phyloP scores from a whole-genome alignment of 2,329 filamentous ascomycete genomes.

The Talaromyces sp. region DNA sequence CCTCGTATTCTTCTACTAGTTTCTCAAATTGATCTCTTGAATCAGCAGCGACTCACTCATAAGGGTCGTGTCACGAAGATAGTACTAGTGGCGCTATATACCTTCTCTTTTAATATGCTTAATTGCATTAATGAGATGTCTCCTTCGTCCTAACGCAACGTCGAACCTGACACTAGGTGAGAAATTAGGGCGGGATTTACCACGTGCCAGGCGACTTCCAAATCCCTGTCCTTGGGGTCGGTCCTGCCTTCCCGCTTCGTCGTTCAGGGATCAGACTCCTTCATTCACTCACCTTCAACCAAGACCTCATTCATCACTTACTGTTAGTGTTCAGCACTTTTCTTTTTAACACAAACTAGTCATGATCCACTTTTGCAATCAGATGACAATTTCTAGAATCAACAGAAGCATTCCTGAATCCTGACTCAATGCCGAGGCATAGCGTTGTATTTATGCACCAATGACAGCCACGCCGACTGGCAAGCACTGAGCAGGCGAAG shows the following conservation, averaged over 20 bases:
- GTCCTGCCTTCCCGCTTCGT: background rate
- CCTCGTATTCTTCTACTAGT: background rate
- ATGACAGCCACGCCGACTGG: background rate
- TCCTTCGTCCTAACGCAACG: background rate
- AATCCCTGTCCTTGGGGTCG: background rate
- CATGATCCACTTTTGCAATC: background rate
- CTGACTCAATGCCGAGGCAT: background rate
- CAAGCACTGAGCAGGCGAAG: background rate
- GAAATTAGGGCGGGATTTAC: background rate
- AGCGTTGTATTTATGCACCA: background rate
- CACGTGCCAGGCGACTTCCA: background rate
- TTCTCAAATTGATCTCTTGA: background rate
- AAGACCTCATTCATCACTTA: background rate
- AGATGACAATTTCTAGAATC: background rate
- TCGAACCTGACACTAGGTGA: background rate
- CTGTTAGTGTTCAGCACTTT: background rate
- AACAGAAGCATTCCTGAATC: background rate
- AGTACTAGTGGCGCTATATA: background rate
- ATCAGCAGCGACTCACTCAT: background rate
- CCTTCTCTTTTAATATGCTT: background rate
- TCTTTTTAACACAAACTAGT: background rate
- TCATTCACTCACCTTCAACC: background rate
- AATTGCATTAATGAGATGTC: too few relatives aligned
- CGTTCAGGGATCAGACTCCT: constrained; percentile 7
- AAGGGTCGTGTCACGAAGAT: background rate